Conservation (phyloP, 202 grass and related monocot genomes). For the Elaeis oleifera region DNA sequence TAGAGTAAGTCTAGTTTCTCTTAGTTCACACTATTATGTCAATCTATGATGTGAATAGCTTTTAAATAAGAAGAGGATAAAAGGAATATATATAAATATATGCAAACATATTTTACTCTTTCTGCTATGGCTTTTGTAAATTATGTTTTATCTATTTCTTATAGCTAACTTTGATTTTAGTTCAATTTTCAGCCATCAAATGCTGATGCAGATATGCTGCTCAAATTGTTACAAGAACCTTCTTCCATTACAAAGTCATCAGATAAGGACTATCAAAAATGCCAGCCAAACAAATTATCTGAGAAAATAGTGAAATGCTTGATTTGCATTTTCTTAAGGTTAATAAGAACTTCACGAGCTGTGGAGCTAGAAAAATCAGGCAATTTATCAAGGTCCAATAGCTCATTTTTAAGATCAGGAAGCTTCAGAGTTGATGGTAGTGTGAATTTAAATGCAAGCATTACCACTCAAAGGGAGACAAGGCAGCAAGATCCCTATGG, state of each 20-base stretch:
- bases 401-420: slow-evolving; percentile 23
- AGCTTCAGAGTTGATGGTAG: slow-evolving; percentile 41
- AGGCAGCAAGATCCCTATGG: slow-evolving; percentile 82
- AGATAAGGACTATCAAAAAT: slow-evolving; percentile 6
- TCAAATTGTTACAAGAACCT: slow-evolving; percentile 25
- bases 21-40: no score
- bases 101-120: no score
- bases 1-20: slow-evolving; percentile 5
- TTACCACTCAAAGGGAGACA: slow-evolving; percentile 21
- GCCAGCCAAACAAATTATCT: slow-evolving; percentile 79
- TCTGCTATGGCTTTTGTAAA: no score
- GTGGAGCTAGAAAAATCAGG: slow-evolving; percentile 46
- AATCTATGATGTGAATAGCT: no score
- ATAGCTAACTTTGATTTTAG: not conserved
- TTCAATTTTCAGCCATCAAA: slow-evolving; percentile 19
- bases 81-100: no score
- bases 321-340: slow-evolving; percentile 72
- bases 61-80: no score
- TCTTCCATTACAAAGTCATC: slow-evolving; percentile 13
- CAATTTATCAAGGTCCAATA: slow-evolving; percentile 33
- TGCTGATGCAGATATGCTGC: slow-evolving; percentile 9
- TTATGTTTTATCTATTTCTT: slow-evolving; percentile 1
- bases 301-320: slow-evolving; percentile 86
- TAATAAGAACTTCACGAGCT: slow-evolving; percentile 53
- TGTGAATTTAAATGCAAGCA: slow-evolving; percentile 7